Evolutionary conservation across 371 early-diverging fungal genomes (phyloP).

Genomic region (Lichtheimia ramosa): DNA sequence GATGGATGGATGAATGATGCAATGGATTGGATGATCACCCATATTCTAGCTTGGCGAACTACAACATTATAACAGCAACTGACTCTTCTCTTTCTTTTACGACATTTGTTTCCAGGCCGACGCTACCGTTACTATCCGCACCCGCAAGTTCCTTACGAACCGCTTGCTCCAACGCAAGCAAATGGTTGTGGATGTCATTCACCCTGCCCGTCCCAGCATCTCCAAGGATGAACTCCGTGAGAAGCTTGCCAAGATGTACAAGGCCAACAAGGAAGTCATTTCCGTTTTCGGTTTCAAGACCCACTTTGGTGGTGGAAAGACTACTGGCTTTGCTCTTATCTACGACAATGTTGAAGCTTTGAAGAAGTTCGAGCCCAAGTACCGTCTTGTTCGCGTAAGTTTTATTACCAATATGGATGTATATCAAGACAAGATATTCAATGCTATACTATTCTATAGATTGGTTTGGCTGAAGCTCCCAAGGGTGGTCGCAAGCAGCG

Average conservation of each 20-base stretch:
- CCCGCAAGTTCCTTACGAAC: slow-evolving; percentile 99
- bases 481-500: slow-evolving; percentile 96
- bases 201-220: slow-evolving; percentile 92
- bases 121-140: slow-evolving; percentile 91
- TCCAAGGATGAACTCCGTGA: slow-evolving; percentile 93
- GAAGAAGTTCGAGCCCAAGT: slow-evolving; percentile 99
- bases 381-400: slow-evolving; percentile 83
- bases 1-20: not conserved
- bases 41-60: too few species aligned
- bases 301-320: slow-evolving; percentile 97
- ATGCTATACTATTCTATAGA: slow-evolving; percentile 26
- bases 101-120: slow-evolving; percentile 56
- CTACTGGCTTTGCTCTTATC: slow-evolving; percentile 96
- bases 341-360: slow-evolving; percentile 94
- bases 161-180: slow-evolving; percentile 97
- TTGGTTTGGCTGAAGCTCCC: slow-evolving; percentile 76
- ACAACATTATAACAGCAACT: not conserved
- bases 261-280: slow-evolving; percentile 87
- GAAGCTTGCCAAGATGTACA: slow-evolving; percentile 96
- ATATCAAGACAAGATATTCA: not conserved
- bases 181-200: slow-evolving; percentile 96
- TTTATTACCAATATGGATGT: not conserved
- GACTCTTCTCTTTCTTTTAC: not conserved
- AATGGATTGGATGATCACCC: not conserved
- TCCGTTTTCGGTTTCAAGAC: slow-evolving; percentile 96